Conservation (phyloP, 2,329 filamentous ascomycete species). For the Botrytis tulipae region DNA sequence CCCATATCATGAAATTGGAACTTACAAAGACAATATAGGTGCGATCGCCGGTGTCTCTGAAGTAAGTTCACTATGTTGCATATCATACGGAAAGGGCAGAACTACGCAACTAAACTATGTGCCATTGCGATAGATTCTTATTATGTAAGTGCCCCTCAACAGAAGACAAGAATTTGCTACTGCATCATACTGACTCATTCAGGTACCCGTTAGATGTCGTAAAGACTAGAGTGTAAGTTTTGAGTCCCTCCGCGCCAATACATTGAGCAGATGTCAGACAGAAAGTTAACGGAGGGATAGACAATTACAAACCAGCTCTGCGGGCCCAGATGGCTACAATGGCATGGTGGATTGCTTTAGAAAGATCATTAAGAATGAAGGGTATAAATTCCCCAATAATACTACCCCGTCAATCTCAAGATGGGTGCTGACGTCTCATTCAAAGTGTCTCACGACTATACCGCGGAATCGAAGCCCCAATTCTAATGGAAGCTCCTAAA, state of each 20-base stretch:
- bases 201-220: slow-evolving; percentile 99
- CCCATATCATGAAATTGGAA: slow-evolving; percentile 33
- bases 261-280: background rate
- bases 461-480: slow-evolving; percentile 91
- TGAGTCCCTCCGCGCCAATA: background rate
- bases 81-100: background rate
- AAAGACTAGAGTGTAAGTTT: slow-evolving; percentile 88
- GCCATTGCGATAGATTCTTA: slow-evolving; percentile 64
- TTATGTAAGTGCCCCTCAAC: slow-evolving; percentile 62
- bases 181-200: slow-evolving; percentile 31
- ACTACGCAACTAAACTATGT: slow-evolving; percentile 30
- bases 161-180: slow-evolving; percentile 7
- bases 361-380: slow-evolving; percentile 95
- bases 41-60: slow-evolving; percentile 98
- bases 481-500: slow-evolving; percentile 97
- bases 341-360: slow-evolving; percentile 98
- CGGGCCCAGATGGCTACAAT: slow-evolving; percentile 84
- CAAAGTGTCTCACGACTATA: slow-evolving; percentile 64
- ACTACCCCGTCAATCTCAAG: background rate
- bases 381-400: slow-evolving; percentile 55
- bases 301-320: slow-evolving; percentile 81
- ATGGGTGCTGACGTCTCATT: background rate
- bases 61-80: slow-evolving; percentile 52
- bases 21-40: slow-evolving; percentile 48
- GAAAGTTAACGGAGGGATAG: slow-evolving; percentile 46